A percentile compares a stretch with the other conserved stretches of the same genome.
These are phyloP conservation scores for Hymenotorrendiella dingleyae DNA, from an alignment of 2,329 filamentous ascomycete species.

Conservation along the genomic window DNA sequence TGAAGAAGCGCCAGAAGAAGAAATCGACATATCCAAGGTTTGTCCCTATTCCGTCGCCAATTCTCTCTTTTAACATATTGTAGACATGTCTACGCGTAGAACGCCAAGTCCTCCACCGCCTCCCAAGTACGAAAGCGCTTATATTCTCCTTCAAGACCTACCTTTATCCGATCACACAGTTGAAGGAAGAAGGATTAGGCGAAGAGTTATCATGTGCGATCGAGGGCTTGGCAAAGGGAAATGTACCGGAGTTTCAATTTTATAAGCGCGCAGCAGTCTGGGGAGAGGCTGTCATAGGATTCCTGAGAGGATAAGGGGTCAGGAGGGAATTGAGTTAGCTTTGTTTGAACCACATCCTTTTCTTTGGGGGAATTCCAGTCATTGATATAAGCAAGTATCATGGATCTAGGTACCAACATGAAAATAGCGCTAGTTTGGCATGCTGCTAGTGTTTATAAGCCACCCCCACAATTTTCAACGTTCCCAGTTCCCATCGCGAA, in stretches of 20 bases:
- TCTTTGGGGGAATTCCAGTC: too few species aligned
- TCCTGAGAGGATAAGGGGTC: too few species aligned
- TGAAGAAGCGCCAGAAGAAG: slow-evolving; percentile 1
- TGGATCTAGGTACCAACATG: too few species aligned
- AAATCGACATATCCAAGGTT: slow-evolving; percentile 26
- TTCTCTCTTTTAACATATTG: too few species aligned
- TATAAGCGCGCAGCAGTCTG: slow-evolving; percentile 42
- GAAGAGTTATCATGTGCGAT: slow-evolving; percentile 47
- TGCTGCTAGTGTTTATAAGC: too few species aligned
- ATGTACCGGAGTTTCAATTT: slow-evolving; percentile 46
- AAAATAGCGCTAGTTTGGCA: too few species aligned
- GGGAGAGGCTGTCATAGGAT: slow-evolving; percentile 8
- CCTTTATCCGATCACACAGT: slow-evolving; percentile 44
- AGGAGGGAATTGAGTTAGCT: too few species aligned
- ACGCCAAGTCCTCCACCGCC: slow-evolving; percentile 52
- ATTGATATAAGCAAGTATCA: too few species aligned
- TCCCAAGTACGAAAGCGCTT: slow-evolving; percentile 44
- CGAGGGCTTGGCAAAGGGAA: slow-evolving; percentile 49
- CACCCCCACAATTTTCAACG: too few species aligned
- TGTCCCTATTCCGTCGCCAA: too few species aligned
- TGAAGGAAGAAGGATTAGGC: slow-evolving; percentile 48
- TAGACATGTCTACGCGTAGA: slow-evolving; percentile 42
- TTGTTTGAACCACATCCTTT: too few species aligned
- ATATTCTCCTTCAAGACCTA: slow-evolving; percentile 58
- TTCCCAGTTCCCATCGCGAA: too few species aligned